These are phyloP conservation scores for Lepidopterella palustris DNA, from an alignment of 495 filamentous ascomycete species.

Conservation along the genomic window DNA sequence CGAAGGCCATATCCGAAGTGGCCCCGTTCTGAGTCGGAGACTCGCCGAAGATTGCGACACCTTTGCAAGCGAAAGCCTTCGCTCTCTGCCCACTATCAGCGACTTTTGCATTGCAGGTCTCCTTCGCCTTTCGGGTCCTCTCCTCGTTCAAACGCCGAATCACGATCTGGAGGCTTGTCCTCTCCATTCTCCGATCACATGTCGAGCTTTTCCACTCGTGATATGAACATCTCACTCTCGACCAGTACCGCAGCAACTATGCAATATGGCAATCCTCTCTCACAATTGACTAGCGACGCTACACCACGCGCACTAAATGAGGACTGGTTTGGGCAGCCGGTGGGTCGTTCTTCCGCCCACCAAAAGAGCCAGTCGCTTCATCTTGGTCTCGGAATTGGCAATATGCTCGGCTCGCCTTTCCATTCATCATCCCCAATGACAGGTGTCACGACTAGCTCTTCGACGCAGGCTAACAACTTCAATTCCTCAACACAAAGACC, in stretches of 20 bases:
- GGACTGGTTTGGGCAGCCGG: conserved; percentile 14
- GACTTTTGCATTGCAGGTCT: conserved; percentile 64
- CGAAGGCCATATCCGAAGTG: conserved; percentile 46
- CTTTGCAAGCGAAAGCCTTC: conserved; percentile 72
- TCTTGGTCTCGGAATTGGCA: conserved; percentile 35
- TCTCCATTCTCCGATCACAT: conserved; percentile 35
- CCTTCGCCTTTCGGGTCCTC: conserved; percentile 64
- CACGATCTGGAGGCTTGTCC: conserved; percentile 26
- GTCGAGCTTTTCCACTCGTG: conserved; percentile 57
- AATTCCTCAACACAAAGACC: background rate
- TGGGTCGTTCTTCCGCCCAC: conserved; percentile 32
- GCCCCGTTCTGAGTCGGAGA: conserved; percentile 78
- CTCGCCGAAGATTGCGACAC: conserved; percentile 70
- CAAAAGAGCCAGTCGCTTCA: conserved; percentile 41
- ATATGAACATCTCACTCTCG: conserved; percentile 78
- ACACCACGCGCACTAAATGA: conserved; percentile 15
- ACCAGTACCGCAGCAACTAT: conserved; percentile 75
- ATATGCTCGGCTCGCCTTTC: conserved; percentile 23
- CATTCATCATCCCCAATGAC: conserved; percentile 48
- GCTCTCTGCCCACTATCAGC: conserved; percentile 59
- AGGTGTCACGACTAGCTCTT: background rate
- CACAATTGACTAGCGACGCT: conserved; percentile 45
- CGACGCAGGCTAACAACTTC: background rate
- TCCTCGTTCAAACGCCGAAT: conserved; percentile 28
- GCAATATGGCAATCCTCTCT: conserved; percentile 64